These are phyloP conservation scores for Paramecium sexaurelia DNA, from an alignment of 73 alveolate genomes.

Conservation along the genomic window DNA sequence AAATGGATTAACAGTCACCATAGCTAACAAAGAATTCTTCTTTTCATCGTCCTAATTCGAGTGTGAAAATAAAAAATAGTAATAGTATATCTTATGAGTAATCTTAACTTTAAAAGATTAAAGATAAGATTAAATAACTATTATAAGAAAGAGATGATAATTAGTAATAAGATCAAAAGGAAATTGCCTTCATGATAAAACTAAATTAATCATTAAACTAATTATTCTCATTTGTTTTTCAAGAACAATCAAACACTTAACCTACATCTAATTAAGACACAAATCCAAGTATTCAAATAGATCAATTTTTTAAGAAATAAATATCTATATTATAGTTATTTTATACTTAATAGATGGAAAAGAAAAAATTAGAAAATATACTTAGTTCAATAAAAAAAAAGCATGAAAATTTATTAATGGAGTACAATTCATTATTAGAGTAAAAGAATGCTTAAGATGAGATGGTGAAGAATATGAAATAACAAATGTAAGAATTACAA, in stretches of 20 bases:
- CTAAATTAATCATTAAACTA: constrained; percentile 4
- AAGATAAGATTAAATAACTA: not conserved
- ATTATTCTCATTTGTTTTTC: not conserved
- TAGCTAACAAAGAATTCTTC: constrained; percentile 28
- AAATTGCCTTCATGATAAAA: constrained; percentile 32
- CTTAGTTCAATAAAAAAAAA: not conserved
- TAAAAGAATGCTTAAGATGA: not conserved
- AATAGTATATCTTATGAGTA: constrained; percentile 21
- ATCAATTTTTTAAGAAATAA: constrained; percentile 35
- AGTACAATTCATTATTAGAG: not conserved
- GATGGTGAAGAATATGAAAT: not conserved
- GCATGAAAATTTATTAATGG: not conserved
- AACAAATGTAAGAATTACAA: not conserved
- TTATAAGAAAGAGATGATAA: constrained; percentile 8
- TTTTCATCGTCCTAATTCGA: constrained; percentile 35
- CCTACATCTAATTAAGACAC: constrained; percentile 36
- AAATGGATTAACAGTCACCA: not conserved
- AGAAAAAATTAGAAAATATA: not conserved
- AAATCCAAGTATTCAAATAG: not conserved
- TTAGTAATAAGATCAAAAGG: not conserved
- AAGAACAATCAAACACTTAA: not conserved
- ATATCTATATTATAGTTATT: not conserved
- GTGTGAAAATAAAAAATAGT: constrained; percentile 35
- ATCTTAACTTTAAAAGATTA: not conserved
- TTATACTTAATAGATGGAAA: not conserved